Evolutionary conservation across 768 basidiomycete genomes (phyloP).

Genomic region (Boletus reticuloceps): DNA sequence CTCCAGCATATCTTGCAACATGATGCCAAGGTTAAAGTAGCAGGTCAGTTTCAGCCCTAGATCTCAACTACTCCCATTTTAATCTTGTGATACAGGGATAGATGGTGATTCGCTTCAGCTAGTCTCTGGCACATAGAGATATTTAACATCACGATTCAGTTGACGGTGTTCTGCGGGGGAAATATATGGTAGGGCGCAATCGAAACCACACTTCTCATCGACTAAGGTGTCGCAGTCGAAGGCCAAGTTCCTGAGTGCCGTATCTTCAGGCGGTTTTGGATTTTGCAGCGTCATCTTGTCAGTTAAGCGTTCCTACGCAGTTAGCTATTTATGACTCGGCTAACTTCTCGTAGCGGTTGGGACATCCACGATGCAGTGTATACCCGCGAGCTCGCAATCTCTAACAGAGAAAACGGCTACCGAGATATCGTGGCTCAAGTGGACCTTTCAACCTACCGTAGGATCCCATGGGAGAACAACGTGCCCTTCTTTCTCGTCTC

Average conservation of each 20-base stretch:
- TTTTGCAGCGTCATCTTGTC: slow-evolving; percentile 94
- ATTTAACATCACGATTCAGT: slow-evolving; percentile 43
- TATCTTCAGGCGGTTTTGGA: slow-evolving; percentile 79
- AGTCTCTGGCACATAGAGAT: neutral
- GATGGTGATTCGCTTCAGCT: slow-evolving; percentile 52
- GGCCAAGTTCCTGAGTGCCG: slow-evolving; percentile 85
- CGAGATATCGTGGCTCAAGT: slow-evolving; percentile 83
- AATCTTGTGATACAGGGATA: slow-evolving; percentile 40
- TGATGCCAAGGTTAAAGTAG: slow-evolving; percentile 91
- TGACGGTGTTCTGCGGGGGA: slow-evolving; percentile 93
- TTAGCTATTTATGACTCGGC: neutral
- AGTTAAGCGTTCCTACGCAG: slow-evolving; percentile 25
- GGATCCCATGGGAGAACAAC: slow-evolving; percentile 89
- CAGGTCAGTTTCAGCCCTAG: slow-evolving; percentile 51
- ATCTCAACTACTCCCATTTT: neutral
- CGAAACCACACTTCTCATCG: neutral
- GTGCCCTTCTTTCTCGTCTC: slow-evolving; percentile 92
- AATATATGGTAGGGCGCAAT: slow-evolving; percentile 69
- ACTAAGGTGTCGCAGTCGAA: slow-evolving; percentile 60
- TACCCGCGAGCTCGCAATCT: slow-evolving; percentile 81
- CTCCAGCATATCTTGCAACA: slow-evolving; percentile 49
- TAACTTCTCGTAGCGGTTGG: slow-evolving; percentile 61
- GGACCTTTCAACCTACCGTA: slow-evolving; percentile 83
- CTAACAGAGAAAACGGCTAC: slow-evolving; percentile 91
- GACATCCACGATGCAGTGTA: slow-evolving; percentile 90